Evolutionary conservation across 768 basidiomycete species (phyloP).

Genomic region (Amyloporia xantha): DNA sequence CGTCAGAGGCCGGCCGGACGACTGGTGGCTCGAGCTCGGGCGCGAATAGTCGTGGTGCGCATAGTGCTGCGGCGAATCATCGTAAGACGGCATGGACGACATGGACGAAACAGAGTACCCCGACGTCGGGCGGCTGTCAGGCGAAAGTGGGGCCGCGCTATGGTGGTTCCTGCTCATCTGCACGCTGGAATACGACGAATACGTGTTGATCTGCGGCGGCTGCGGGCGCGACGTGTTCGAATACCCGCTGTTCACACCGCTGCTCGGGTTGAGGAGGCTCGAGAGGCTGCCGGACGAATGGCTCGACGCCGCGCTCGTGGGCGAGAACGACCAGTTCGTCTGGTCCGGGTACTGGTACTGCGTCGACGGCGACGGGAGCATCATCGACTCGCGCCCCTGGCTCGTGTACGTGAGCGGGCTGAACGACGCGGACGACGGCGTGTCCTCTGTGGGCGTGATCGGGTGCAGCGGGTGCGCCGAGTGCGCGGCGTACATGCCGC

Average conservation of each 20-base stretch:
- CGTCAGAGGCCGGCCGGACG: conserved; percentile 36
- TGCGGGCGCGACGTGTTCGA: conserved; percentile 28
- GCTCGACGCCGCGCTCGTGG: conserved; percentile 44
- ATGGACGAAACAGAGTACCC: conserved; percentile 84
- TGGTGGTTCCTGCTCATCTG: conserved; percentile 63
- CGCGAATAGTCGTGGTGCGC: conserved; percentile 50
- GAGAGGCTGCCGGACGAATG: conserved; percentile 67
- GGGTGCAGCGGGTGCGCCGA: conserved; percentile 42
- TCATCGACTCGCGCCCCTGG: conserved; percentile 25
- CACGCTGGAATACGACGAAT: conserved; percentile 54
- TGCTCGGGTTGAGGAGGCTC: conserved; percentile 68
- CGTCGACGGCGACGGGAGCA: conserved; percentile 38
- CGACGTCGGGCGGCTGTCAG: conserved; percentile 80
- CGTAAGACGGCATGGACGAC: conserved; percentile 62
- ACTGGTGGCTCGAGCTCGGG: conserved; percentile 61
- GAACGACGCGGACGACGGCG: conserved; percentile 41
- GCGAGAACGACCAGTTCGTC: conserved; percentile 45
- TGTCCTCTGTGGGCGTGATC: conserved; percentile 65
- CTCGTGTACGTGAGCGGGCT: conserved; percentile 31
- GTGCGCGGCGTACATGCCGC: conserved; percentile 52
- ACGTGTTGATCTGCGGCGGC: conserved; percentile 21
- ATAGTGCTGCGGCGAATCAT: conserved; percentile 45
- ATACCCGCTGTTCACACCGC: conserved; percentile 59
- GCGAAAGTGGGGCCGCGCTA: conserved; percentile 66
- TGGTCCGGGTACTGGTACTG: conserved; percentile 63